A percentile compares a stretch with the other conserved stretches of the same genome.
phyloP scores from a whole-genome alignment of 305 asterid genomes.

The Rubia balearica region DNA sequence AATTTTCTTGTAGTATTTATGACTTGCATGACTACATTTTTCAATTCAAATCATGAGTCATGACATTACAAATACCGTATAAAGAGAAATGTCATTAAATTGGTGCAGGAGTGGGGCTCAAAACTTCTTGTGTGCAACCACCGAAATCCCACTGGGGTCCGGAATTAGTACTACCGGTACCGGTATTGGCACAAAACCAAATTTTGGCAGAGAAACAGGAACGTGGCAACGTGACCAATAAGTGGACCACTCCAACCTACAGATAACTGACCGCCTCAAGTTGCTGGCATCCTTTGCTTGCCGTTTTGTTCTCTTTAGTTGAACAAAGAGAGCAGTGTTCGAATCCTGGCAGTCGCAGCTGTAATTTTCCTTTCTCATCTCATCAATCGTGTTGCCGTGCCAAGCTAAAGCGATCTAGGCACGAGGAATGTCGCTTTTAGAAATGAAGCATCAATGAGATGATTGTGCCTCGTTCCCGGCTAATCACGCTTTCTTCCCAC shows the following conservation, averaged over 20 bases:
- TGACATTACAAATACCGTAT: background rate
- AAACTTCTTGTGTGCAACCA: background rate
- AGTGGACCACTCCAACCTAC: conserved; percentile 15
- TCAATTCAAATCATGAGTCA: background rate
- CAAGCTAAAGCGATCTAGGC: too few relatives aligned
- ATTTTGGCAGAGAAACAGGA: background rate
- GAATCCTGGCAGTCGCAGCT: too few relatives aligned
- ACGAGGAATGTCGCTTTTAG: too few relatives aligned
- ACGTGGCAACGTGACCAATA: conserved; percentile 5
- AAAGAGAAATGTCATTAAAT: background rate
- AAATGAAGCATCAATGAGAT: too few relatives aligned
- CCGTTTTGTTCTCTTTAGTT: too few relatives aligned
- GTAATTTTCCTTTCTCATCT: too few relatives aligned
- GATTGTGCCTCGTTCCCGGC: too few relatives aligned
- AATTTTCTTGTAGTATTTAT: too few relatives aligned
- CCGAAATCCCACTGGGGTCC: background rate
- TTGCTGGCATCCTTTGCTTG: conserved; percentile 32
- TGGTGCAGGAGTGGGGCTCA: background rate
- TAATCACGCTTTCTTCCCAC: too few relatives aligned
- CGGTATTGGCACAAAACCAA: background rate
- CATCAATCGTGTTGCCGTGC: too few relatives aligned
- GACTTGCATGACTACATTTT: background rate
- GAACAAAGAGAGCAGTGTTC: too few relatives aligned
- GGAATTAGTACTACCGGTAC: background rate
- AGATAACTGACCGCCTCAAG: conserved; percentile 33